Percentiles rank a stretch among this genome's conserved stretches.
These are phyloP conservation scores for Kregervanrija delftensis DNA, from an alignment of 805 yeast species.

Conservation along the genomic window DNA sequence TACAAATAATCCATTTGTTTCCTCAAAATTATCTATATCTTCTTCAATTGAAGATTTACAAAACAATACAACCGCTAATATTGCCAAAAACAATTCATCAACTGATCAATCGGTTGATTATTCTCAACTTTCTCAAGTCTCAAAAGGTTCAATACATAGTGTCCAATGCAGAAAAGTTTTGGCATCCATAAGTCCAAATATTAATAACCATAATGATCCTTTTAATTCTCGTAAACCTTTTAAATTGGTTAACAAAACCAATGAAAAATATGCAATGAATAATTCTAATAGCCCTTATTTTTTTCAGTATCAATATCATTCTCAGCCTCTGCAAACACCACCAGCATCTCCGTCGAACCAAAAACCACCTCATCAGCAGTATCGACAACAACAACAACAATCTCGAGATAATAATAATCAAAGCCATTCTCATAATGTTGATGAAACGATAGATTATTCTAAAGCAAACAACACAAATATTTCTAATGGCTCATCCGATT, in stretches of 20 bases:
- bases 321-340: slow-evolving; percentile 4
- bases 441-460: not conserved
- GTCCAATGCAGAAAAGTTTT: no score
- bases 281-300: slow-evolving; percentile 5
- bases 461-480: not conserved
- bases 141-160: no score
- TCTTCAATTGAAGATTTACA: not conserved
- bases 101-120: no score
- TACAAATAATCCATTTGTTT: not conserved
- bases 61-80: no score
- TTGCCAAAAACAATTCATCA: no score
- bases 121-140: no score
- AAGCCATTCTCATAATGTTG: not conserved
- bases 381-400: not conserved
- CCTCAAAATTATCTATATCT: not conserved
- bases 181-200: no score
- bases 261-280: slow-evolving; percentile 5
- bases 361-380: not conserved
- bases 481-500: not conserved
- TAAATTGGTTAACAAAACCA: not conserved
- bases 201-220: no score
- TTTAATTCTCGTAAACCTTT: no score
- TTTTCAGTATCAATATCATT: slow-evolving; percentile 5
- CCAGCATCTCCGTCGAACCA: not conserved
- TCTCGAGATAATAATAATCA: not conserved